Conservation (phyloP, 2,329 filamentous ascomycete genomes). For the Trichoderma afroharzianum region DNA sequence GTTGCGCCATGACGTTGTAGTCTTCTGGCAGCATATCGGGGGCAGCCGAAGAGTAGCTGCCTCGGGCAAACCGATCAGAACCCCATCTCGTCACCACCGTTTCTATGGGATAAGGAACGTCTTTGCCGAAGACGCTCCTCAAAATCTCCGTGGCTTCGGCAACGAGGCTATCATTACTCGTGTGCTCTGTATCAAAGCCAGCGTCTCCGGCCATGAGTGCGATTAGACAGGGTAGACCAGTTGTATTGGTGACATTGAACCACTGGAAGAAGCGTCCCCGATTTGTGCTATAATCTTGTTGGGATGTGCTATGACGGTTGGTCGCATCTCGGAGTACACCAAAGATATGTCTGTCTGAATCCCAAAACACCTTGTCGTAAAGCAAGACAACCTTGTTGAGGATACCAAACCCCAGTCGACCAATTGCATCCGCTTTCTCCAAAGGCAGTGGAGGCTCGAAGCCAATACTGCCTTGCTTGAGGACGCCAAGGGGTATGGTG, state of each 20-base stretch:
- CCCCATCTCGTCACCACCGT: slow-evolving; percentile 91
- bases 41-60: slow-evolving; percentile 92
- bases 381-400: slow-evolving; percentile 94
- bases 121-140: slow-evolving; percentile 66
- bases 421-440: slow-evolving; percentile 79
- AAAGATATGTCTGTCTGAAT: slow-evolving; percentile 85
- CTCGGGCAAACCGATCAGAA: slow-evolving; percentile 83
- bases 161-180: slow-evolving; percentile 71
- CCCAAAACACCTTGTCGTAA: slow-evolving; percentile 89
- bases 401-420: slow-evolving; percentile 84
- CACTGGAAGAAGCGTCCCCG: slow-evolving; percentile 96
- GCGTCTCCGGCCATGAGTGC: slow-evolving; percentile 95
- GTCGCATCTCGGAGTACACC: slow-evolving; percentile 77
- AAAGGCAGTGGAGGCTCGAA: slow-evolving; percentile 88
- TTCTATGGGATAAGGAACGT: slow-evolving; percentile 76
- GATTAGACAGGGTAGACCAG: slow-evolving; percentile 80
- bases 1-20: slow-evolving; percentile 84
- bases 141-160: slow-evolving; percentile 77
- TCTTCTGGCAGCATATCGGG: slow-evolving; percentile 78
- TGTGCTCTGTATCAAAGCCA: slow-evolving; percentile 79
- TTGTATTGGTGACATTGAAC: slow-evolving; percentile 91
- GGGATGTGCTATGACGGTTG: slow-evolving; percentile 66
- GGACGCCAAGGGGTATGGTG: slow-evolving; percentile 83
- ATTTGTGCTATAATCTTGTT: slow-evolving; percentile 72
- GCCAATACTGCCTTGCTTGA: slow-evolving; percentile 77